phyloP scores from a whole-genome alignment of 306 rosid genomes.

The Fragaria nilgerrensis region DNA sequence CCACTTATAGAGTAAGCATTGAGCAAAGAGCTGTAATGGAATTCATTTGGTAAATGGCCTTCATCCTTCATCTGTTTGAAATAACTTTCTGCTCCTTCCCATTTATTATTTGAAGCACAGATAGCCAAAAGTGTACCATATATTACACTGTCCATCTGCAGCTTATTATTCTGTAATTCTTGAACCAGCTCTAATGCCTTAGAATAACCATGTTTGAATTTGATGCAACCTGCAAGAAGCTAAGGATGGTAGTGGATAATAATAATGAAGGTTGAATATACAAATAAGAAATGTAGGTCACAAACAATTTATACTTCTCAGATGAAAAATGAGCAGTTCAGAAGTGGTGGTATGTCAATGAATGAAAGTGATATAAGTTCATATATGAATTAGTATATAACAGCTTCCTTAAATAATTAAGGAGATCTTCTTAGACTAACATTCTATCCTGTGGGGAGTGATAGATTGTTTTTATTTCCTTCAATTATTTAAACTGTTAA shows the following conservation, averaged over 20 bases:
- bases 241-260: slow-evolving; percentile 31
- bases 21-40: slow-evolving; percentile 82
- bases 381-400: background rate
- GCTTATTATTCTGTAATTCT: slow-evolving; percentile 53
- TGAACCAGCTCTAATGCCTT: slow-evolving; percentile 71
- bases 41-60: slow-evolving; percentile 69
- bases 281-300: background rate
- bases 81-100: slow-evolving; percentile 71
- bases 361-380: background rate
- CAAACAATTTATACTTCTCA: slow-evolving; percentile 6
- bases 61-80: slow-evolving; percentile 75
- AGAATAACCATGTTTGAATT: slow-evolving; percentile 65
- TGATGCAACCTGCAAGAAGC: slow-evolving; percentile 86
- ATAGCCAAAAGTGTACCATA: slow-evolving; percentile 86
- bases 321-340: background rate
- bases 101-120: slow-evolving; percentile 80
- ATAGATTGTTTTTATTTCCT: background rate
- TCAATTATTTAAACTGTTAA: background rate
- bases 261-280: slow-evolving; percentile 7
- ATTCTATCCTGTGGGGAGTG: background rate
- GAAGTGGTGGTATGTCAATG: background rate
- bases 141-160: slow-evolving; percentile 66
- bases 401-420: background rate
- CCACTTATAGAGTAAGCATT: slow-evolving; percentile 74
- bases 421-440: background rate